Evolutionary conservation across 1,139 yeast species (phyloP).

Genomic region (Yamadazyma dendronema): DNA sequence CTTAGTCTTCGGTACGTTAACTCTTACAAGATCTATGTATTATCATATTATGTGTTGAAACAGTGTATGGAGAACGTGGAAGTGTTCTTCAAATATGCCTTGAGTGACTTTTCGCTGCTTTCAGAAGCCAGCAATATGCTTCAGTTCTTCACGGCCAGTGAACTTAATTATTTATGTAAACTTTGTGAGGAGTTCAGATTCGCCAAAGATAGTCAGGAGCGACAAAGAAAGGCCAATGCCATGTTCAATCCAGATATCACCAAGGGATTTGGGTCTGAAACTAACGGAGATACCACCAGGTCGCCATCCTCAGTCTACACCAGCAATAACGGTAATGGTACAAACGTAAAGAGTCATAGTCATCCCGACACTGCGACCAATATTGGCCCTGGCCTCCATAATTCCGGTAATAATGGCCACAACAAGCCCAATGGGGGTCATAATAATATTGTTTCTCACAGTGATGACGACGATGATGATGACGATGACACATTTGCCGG

Average conservation of each 20-base stretch:
- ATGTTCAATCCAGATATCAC: slow-evolving; percentile 6
- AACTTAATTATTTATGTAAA: slow-evolving; percentile 36
- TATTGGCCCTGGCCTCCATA: no score
- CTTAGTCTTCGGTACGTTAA: slow-evolving; percentile 40
- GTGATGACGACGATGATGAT: slow-evolving; percentile 1
- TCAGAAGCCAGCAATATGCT: slow-evolving; percentile 43
- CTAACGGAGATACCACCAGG: not conserved
- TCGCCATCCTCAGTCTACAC: no score
- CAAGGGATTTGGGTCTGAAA: not conserved
- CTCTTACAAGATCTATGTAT: slow-evolving; percentile 42
- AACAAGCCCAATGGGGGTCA: not conserved
- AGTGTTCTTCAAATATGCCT: slow-evolving; percentile 33
- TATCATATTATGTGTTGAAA: slow-evolving; percentile 41
- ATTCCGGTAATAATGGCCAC: no score
- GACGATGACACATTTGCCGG: slow-evolving; percentile 1
- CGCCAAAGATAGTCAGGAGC: slow-evolving; percentile 37
- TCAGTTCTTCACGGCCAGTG: slow-evolving; percentile 37
- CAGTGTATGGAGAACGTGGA: slow-evolving; percentile 47
- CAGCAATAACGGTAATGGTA: no score
- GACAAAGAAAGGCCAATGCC: slow-evolving; percentile 15
- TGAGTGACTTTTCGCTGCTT: slow-evolving; percentile 27
- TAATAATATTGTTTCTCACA: not conserved
- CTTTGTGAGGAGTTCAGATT: slow-evolving; percentile 41
- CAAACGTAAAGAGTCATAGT: no score
- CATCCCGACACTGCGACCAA: no score